phyloP scores from a whole-genome alignment of 495 filamentous ascomycete species.

The Chaetomium cochliodes region DNA sequence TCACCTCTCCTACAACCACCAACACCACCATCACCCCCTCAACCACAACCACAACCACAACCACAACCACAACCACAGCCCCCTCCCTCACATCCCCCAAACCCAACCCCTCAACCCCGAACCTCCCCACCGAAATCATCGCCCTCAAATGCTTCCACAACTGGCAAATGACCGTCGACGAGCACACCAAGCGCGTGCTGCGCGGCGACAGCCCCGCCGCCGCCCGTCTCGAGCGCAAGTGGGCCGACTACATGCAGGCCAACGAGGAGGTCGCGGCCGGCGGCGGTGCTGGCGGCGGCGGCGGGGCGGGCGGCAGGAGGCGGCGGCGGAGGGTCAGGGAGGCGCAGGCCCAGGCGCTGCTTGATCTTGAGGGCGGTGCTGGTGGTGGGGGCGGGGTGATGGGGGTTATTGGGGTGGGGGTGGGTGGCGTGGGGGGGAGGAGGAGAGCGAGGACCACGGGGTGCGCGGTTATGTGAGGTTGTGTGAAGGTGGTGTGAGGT shows the following conservation, averaged over 20 bases:
- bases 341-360: conserved; percentile 67
- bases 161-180: conserved; percentile 91
- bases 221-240: conserved; percentile 75
- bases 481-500: not conserved
- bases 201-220: conserved; percentile 70
- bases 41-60: not conserved
- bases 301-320: conserved; percentile 69
- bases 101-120: not conserved
- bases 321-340: conserved; percentile 75
- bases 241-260: conserved; percentile 92
- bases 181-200: conserved; percentile 82
- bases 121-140: conserved; percentile 64
- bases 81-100: not conserved
- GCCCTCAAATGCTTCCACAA: conserved; percentile 89
- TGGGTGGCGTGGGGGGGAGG: conserved; percentile 30
- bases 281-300: conserved; percentile 54
- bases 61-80: not conserved
- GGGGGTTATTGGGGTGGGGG: conserved; percentile 39
- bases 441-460: conserved; percentile 57
- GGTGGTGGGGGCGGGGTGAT: conserved; percentile 21
- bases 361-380: conserved; percentile 67
- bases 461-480: conserved; percentile 55
- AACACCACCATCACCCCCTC: no score
- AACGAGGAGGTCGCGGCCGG: conserved; percentile 75
- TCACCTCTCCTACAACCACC: no score